Conservation (phyloP, 345 rosid genomes). For the Arabis alpina region DNA sequence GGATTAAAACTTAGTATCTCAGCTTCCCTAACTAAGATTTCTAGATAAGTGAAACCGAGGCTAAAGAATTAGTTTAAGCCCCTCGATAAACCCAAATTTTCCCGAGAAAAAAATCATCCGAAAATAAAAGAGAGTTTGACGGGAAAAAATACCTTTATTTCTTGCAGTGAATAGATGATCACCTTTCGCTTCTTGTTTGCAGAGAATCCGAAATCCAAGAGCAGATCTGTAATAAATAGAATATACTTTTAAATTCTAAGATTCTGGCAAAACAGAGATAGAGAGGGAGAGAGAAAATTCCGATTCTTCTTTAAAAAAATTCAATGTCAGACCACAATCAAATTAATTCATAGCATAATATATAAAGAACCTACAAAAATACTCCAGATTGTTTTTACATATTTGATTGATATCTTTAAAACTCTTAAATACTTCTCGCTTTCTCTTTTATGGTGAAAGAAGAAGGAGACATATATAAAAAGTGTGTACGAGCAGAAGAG, state of each 20-base stretch:
- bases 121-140: background rate
- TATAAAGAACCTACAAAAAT: conserved; percentile 6
- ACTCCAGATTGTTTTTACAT: background rate
- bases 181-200: conserved; percentile 27
- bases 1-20: conserved; percentile 14
- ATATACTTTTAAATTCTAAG: conserved; percentile 27
- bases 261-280: conserved; percentile 30
- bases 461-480: conserved; percentile 11
- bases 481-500: conserved; percentile 28
- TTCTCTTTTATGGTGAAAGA: conserved; percentile 29
- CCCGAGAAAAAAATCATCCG: background rate
- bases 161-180: conserved; percentile 2
- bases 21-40: conserved; percentile 27
- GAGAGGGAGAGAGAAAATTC: conserved; percentile 12
- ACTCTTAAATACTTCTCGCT: conserved; percentile 16
- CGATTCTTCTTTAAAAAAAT: conserved; percentile 1
- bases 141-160: conserved; percentile 12
- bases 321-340: conserved; percentile 30
- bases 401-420: conserved; percentile 13
- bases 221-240: conserved; percentile 39
- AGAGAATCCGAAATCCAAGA: conserved; percentile 37
- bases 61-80: too few relatives aligned
- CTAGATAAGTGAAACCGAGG: conserved; percentile 6
- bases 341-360: conserved; percentile 18
- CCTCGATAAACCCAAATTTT: background rate